phyloP scores from a whole-genome alignment of 495 filamentous ascomycete genomes.

The Hypoxylon perforatum region DNA sequence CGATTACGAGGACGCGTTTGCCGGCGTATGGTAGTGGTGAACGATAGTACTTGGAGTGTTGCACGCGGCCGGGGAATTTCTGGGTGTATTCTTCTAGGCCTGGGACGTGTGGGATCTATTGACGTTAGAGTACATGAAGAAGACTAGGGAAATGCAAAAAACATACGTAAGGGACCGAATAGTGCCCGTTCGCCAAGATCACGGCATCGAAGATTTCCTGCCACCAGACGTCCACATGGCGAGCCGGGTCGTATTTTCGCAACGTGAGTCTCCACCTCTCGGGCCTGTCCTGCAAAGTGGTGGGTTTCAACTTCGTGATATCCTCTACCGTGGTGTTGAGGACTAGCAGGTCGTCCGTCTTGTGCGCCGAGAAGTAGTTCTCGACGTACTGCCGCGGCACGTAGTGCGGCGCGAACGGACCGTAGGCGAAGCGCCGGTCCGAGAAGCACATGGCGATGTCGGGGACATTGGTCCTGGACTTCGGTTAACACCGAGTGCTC shows the following conservation, averaged over 20 bases:
- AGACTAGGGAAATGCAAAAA: neutral
- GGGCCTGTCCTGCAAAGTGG: constrained; percentile 2
- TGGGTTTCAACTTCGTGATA: constrained; percentile 44
- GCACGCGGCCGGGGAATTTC: constrained; percentile 52
- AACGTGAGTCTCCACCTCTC: constrained; percentile 59
- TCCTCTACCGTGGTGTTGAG: constrained; percentile 64
- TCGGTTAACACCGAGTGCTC: constrained; percentile 12
- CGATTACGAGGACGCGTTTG: constrained; percentile 57
- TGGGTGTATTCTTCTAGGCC: constrained; percentile 53
- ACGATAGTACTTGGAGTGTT: constrained; percentile 61
- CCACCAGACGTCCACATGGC: constrained; percentile 60
- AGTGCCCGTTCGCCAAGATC: constrained; percentile 62
- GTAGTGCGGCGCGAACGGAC: constrained; percentile 62
- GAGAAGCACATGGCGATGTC: constrained; percentile 64
- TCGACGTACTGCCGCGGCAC: constrained; percentile 61
- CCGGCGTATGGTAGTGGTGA: constrained; percentile 44
- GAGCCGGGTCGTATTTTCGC: constrained; percentile 51
- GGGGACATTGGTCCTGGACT: constrained; percentile 59
- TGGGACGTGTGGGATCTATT: constrained; percentile 55
- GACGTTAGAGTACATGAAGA: neutral
- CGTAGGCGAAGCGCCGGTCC: constrained; percentile 59
- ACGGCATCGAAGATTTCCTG: constrained; percentile 61
- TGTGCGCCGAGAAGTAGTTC: constrained; percentile 58
- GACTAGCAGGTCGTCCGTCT: constrained; percentile 50
- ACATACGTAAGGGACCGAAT: constrained; percentile 61